Evolutionary conservation across 345 rosid species (phyloP).

Genomic region (Euphorbia pulcherrima): DNA sequence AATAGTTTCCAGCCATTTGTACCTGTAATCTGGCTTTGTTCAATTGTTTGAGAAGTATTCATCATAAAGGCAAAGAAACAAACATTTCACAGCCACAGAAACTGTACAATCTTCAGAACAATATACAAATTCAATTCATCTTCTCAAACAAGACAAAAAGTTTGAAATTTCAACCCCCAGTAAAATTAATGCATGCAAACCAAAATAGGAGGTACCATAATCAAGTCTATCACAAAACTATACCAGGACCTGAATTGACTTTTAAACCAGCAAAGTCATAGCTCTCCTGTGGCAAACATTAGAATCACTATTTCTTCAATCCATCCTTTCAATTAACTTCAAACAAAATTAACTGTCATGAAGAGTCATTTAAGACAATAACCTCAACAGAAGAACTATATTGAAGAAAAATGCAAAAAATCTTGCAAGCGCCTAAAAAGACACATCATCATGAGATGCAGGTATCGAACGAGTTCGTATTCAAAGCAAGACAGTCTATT

Average conservation of each 20-base stretch:
- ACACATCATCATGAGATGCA: background rate
- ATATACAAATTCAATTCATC: background rate
- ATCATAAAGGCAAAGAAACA: background rate
- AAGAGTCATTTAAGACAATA: background rate
- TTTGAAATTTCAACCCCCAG: background rate
- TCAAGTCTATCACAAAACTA: background rate
- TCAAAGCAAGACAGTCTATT: constrained; percentile 8
- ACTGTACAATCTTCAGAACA: background rate
- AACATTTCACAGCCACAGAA: background rate
- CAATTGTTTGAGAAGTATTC: background rate
- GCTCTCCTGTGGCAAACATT: background rate
- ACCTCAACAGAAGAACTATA: background rate
- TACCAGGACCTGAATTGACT: background rate
- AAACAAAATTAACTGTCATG: background rate
- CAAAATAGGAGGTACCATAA: background rate
- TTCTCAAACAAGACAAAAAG: background rate
- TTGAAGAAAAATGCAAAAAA: background rate
- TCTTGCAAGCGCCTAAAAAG: background rate
- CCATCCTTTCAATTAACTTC: too few relatives aligned
- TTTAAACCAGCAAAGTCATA: background rate
- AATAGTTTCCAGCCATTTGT: background rate
- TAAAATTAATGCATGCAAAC: background rate
- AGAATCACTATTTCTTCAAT: background rate
- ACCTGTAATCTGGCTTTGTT: background rate
- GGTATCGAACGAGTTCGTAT: constrained; percentile 3